Evolutionary conservation across 257 asterid genomes (phyloP).

Genomic region (Plantago ovata): DNA sequence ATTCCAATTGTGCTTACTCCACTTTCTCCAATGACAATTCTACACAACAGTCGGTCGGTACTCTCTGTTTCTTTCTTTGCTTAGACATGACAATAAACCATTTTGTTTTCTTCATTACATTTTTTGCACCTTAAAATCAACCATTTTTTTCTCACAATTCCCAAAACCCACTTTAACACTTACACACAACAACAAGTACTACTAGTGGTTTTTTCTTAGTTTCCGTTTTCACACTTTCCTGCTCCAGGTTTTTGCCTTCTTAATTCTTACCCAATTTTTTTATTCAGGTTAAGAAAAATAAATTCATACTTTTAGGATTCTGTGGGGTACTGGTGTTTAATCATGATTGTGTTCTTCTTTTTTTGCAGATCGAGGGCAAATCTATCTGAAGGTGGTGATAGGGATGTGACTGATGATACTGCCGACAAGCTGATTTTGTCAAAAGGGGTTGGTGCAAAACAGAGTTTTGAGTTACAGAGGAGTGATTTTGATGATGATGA

Average conservation of each 20-base stretch:
- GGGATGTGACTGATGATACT: slow-evolving; percentile 22
- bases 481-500: slow-evolving; percentile 9
- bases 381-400: slow-evolving; percentile 28
- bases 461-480: slow-evolving; percentile 17
- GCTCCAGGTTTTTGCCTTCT: slow-evolving; percentile 33
- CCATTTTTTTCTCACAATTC: slow-evolving; percentile 3
- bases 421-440: slow-evolving; percentile 15
- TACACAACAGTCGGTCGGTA: slow-evolving; percentile 7
- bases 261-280: slow-evolving; percentile 25
- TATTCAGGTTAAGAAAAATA: slow-evolving; percentile 52
- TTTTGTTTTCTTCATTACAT: slow-evolving; percentile 28
- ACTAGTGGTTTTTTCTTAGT: slow-evolving; percentile 28
- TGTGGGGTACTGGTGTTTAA: not conserved
- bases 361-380: slow-evolving; percentile 37
- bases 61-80: slow-evolving; percentile 34
- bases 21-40: slow-evolving; percentile 29
- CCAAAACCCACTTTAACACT: slow-evolving; percentile 28
- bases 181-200: slow-evolving; percentile 27
- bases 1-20: slow-evolving; percentile 29
- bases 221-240: slow-evolving; percentile 29
- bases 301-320: not conserved
- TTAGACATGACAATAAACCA: slow-evolving; percentile 29
- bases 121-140: slow-evolving; percentile 24
- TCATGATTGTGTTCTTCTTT: slow-evolving; percentile 10
- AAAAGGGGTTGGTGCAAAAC: slow-evolving; percentile 24